Conservation (phyloP, 306 rosid species). For the Myrica gale region DNA sequence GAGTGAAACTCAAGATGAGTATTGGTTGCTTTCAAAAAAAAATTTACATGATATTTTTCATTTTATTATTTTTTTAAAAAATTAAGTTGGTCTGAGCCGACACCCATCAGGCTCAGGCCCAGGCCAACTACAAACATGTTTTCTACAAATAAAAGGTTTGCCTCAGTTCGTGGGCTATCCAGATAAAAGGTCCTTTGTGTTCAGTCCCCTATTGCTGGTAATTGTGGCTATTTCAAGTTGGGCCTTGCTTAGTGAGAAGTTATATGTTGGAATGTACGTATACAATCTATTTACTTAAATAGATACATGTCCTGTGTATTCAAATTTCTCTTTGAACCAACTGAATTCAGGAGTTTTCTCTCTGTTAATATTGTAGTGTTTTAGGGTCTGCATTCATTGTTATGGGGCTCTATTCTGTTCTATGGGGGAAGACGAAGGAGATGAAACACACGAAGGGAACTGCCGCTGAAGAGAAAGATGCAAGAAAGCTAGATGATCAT, state of each 20-base stretch:
- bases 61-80: too few species aligned
- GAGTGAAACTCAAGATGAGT: constrained; percentile 37
- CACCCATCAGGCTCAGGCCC: too few species aligned
- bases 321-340: background rate
- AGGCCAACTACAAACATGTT: too few species aligned
- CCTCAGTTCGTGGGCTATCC: constrained; percentile 64
- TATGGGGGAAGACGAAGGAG: constrained; percentile 82
- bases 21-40: constrained; percentile 35
- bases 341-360: background rate
- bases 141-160: background rate
- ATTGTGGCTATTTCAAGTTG: constrained; percentile 63
- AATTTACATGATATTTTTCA: too few species aligned
- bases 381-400: constrained; percentile 60
- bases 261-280: constrained; percentile 70
- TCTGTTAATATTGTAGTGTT: constrained; percentile 32
- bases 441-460: background rate
- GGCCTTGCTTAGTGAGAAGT: constrained; percentile 59
- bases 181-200: constrained; percentile 70
- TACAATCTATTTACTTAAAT: background rate
- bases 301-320: too few species aligned
- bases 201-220: too few species aligned
- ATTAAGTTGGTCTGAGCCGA: too few species aligned
- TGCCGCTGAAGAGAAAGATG: background rate
- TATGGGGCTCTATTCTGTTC: constrained; percentile 62
- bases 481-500: constrained; percentile 7